These are phyloP conservation scores for Magnaporthiopsis poae DNA, from an alignment of 2,329 filamentous ascomycete genomes.

Conservation along the genomic window DNA sequence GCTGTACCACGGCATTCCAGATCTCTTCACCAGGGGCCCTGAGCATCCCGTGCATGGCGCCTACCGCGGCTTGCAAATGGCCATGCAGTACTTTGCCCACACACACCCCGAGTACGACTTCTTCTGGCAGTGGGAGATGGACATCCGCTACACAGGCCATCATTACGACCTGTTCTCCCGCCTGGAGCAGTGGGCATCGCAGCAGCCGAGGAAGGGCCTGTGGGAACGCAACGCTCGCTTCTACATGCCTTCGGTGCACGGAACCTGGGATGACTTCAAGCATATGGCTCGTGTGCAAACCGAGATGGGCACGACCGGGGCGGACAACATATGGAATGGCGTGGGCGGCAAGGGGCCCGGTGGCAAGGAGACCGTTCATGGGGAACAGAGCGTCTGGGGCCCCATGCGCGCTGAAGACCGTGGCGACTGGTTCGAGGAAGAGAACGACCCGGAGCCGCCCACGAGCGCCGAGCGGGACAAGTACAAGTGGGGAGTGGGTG, in stretches of 20 bases:
- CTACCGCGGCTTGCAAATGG: conserved; percentile 88
- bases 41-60: conserved; percentile 78
- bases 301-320: conserved; percentile 55
- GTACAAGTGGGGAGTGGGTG: conserved; percentile 77
- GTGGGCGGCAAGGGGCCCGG: conserved; percentile 26
- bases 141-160: conserved; percentile 80
- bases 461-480: conserved; percentile 67
- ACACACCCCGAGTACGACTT: conserved; percentile 81
- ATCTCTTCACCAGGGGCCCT: conserved; percentile 56
- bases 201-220: conserved; percentile 67
- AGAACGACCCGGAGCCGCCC: conserved; percentile 65
- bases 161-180: conserved; percentile 67
- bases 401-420: conserved; percentile 60
- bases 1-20: conserved; percentile 78
- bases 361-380: conserved; percentile 23
- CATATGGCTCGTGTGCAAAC: conserved; percentile 68
- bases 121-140: conserved; percentile 95
- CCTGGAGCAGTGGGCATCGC: conserved; percentile 57
- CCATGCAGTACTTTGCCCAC: conserved; percentile 85
- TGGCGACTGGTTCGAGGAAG: conserved; percentile 61
- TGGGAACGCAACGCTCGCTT: conserved; percentile 75
- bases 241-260: conserved; percentile 67
- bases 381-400: conserved; percentile 69
- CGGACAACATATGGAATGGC: conserved; percentile 58
- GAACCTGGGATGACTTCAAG: conserved; percentile 69